Evolutionary conservation across 2,329 filamentous ascomycete species (phyloP).

Genomic region (Trichoderma guizhouense): DNA sequence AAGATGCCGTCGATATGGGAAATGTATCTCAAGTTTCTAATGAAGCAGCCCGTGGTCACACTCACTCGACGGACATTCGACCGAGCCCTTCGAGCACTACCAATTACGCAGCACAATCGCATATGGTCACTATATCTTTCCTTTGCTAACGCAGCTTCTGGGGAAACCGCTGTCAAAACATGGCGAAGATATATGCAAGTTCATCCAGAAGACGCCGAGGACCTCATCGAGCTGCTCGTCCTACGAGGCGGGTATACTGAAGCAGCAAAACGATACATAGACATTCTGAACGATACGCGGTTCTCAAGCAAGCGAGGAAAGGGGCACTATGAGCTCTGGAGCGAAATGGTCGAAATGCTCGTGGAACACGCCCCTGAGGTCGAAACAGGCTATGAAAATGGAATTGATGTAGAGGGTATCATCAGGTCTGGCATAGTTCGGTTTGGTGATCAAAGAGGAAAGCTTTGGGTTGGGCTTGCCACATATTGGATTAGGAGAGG

Average conservation of each 20-base stretch:
- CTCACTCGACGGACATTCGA: slow-evolving; percentile 85
- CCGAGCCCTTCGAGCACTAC: slow-evolving; percentile 82
- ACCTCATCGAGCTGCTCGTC: slow-evolving; percentile 86
- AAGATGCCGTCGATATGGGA: slow-evolving; percentile 99
- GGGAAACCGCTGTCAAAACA: slow-evolving; percentile 85
- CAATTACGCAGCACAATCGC: slow-evolving; percentile 90
- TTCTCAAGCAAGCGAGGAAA: slow-evolving; percentile 93
- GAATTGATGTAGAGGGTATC: slow-evolving; percentile 88
- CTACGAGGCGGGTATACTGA: slow-evolving; percentile 84
- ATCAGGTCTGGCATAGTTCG: slow-evolving; percentile 86
- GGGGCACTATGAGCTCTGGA: slow-evolving; percentile 95
- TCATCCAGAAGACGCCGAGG: slow-evolving; percentile 90
- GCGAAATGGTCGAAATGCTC: slow-evolving; percentile 91
- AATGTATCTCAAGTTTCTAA: slow-evolving; percentile 88
- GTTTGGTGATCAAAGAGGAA: slow-evolving; percentile 91
- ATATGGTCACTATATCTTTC: slow-evolving; percentile 91
- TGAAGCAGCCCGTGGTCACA: slow-evolving; percentile 88
- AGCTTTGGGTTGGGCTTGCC: slow-evolving; percentile 89
- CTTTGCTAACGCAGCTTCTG: slow-evolving; percentile 87
- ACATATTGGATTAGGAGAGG: slow-evolving; percentile 95
- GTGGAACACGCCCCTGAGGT: slow-evolving; percentile 88
- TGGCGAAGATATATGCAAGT: slow-evolving; percentile 97
- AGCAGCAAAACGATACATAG: slow-evolving; percentile 86
- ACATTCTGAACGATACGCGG: slow-evolving; percentile 82
- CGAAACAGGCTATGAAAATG: slow-evolving; percentile 73